Base-by-base conservation (phyloP, 805 yeast species). In the Spathaspora passalidarum region DNA sequence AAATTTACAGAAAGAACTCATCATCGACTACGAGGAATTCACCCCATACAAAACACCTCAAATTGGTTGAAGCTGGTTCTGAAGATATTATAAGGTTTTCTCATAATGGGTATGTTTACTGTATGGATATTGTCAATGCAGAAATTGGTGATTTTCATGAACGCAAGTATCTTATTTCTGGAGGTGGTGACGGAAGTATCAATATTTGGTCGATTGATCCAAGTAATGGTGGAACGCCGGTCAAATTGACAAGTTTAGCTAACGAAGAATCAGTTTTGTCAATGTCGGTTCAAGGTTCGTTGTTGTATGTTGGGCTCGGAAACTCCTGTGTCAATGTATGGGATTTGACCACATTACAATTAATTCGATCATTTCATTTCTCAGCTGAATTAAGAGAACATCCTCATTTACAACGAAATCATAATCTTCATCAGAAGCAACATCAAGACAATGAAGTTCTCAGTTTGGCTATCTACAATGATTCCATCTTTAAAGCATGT, bases 111-210 rank as follows among this genome's bases (percentile, higher is more conserved):
- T 92, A 87, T 54, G 82, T 92, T 10, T 90, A 91, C 62, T 76
- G 90, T 36, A 79, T 88, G 78, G 68, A 71, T 20, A 49, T 72
- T 14, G 49, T 58, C 38, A 40, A 55, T 32, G 62, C 61, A 14
- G 56, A 62, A 36, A 26, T 56, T 14, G 48, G 50, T n/a, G 23
- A 42, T 38, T 44, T 54, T 17, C 47, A 53, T 20, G 58, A 52
- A 36, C 45, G 55, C 2, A 47, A 48, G 4, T 56, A 49, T 44
- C 56, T 72, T 42, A 56, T 65, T 2, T 60, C 68, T 22, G 92
- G 95, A 21, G 96, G 96, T 42, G 98, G 98, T 39, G 98, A 94
- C 65, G 98, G 97, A 0, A 55, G 77, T 7, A 79, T 86, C n/a
- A 88, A 88, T 55, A 61, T 89, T 10, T 92, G 98, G 98, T 78